phyloP scores from a whole-genome alignment of 441 rosid genomes.

The Kokia cookei region DNA sequence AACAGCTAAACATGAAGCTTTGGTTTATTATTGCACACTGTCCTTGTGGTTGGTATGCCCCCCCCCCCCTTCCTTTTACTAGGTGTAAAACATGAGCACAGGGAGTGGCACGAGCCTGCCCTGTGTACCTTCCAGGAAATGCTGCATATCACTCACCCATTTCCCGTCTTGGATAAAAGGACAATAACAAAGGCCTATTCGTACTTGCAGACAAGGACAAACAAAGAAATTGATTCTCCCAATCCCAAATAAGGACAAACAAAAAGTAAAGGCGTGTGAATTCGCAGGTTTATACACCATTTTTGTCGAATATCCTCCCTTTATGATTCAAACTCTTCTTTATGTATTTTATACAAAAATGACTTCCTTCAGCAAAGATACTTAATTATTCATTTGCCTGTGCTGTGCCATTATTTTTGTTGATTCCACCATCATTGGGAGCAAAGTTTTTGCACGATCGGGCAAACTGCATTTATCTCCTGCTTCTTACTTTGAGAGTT shows the following conservation, averaged over 20 bases:
- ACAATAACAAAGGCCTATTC: neutral
- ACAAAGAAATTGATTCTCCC: neutral
- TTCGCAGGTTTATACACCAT: neutral
- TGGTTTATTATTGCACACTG: neutral
- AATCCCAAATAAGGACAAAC: conserved; percentile 14
- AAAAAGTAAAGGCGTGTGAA: neutral
- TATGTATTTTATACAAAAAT: neutral
- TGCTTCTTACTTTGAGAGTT: too few species aligned
- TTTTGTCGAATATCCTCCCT: neutral
- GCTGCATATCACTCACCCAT: neutral
- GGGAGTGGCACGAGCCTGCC: neutral
- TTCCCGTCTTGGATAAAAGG: neutral
- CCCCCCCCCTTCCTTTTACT: neutral
- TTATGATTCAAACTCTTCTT: neutral
- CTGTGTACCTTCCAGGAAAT: neutral
- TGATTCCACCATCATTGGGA: neutral
- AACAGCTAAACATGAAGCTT: neutral
- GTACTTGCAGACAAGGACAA: neutral
- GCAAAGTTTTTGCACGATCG: neutral
- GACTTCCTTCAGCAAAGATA: neutral
- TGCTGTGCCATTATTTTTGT: neutral
- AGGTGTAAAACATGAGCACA: neutral
- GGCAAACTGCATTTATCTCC: neutral
- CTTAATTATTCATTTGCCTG: neutral
- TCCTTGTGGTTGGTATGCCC: neutral